phyloP scores from a whole-genome alignment of 208 protist species.

The Leptomonas pyrrhocoris region DNA sequence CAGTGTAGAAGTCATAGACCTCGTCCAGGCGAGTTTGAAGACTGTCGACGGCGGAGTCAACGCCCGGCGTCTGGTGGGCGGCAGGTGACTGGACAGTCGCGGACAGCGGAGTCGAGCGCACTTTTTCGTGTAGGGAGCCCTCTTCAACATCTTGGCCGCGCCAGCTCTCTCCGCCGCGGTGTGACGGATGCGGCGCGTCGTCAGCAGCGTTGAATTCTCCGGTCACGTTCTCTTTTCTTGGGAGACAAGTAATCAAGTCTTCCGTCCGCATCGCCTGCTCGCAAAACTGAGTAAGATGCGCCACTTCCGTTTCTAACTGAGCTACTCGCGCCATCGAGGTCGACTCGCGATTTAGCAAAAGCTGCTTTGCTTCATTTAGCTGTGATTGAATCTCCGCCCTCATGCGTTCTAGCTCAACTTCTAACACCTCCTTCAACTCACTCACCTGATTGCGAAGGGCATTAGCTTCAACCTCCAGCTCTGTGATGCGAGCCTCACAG shows the following conservation, averaged over 20 bases:
- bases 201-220: neutral
- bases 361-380: constrained; percentile 13
- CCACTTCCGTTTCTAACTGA: constrained; percentile 6
- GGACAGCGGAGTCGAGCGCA: neutral
- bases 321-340: constrained; percentile 5
- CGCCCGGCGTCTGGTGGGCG: too few relatives aligned
- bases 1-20: constrained; percentile 68
- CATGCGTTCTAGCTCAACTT: constrained; percentile 17
- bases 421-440: constrained; percentile 11
- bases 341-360: constrained; percentile 9
- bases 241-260: neutral
- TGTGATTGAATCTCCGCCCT: constrained; percentile 6
- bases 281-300: constrained; percentile 1
- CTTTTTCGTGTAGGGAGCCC: neutral
- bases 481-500: constrained; percentile 10
- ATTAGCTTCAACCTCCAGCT: constrained; percentile 20
- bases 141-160: neutral
- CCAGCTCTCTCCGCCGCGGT: neutral
- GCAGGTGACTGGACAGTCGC: neutral
- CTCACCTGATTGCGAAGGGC: constrained; percentile 14
- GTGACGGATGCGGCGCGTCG: neutral
- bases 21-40: constrained; percentile 38
- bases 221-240: neutral
- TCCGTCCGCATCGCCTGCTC: constrained; percentile 9
- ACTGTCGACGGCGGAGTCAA: neutral